Percentiles rank a stretch among this genome's conserved stretches.
Evolutionary conservation across 768 basidiomycete species (phyloP).

Genomic region (Leccinum disarticulatum): DNA sequence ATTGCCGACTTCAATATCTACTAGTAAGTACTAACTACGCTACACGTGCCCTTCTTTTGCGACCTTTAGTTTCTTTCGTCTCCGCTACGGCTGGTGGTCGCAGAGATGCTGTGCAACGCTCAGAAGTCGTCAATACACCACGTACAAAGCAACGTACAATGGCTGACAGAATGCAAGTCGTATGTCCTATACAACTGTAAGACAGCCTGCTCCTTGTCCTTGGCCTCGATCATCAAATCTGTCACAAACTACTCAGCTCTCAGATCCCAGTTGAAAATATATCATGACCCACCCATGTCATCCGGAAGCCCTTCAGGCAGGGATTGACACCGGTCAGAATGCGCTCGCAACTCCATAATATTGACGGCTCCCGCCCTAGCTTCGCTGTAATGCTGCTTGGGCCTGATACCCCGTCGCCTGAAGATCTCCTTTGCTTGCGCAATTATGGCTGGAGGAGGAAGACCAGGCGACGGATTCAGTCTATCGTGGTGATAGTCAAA

Average conservation of each 20-base stretch:
- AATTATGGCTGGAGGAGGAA: constrained; percentile 66
- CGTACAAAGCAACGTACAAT: constrained; percentile 39
- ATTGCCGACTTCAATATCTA: constrained; percentile 12
- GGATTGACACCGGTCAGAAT: constrained; percentile 75
- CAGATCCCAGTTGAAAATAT: background rate
- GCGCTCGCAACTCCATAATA: constrained; percentile 84
- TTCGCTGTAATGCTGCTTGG: constrained; percentile 92
- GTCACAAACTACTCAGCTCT: constrained; percentile 15
- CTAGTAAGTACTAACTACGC: background rate
- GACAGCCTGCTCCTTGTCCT: constrained; percentile 93
- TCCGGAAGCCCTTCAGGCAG: constrained; percentile 65
- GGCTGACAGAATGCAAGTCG: constrained; percentile 59
- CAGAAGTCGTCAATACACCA: background rate
- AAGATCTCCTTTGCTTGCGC: constrained; percentile 76
- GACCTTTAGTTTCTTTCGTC: constrained; percentile 43
- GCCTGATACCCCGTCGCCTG: constrained; percentile 70
- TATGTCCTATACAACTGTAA: constrained; percentile 83
- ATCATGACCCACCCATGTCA: constrained; percentile 53
- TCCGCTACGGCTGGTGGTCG: constrained; percentile 42
- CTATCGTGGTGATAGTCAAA: constrained; percentile 85
- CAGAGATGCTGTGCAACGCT: constrained; percentile 30
- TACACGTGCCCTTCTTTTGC: constrained; percentile 33
- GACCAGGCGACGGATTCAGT: constrained; percentile 55
- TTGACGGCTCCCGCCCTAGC: constrained; percentile 82
- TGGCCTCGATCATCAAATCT: constrained; percentile 93